A percentile compares a stretch with the other conserved stretches of the same genome.
Evolutionary conservation across 129 eudicot genomes (phyloP).

Genomic region (Lonicera japonica): DNA sequence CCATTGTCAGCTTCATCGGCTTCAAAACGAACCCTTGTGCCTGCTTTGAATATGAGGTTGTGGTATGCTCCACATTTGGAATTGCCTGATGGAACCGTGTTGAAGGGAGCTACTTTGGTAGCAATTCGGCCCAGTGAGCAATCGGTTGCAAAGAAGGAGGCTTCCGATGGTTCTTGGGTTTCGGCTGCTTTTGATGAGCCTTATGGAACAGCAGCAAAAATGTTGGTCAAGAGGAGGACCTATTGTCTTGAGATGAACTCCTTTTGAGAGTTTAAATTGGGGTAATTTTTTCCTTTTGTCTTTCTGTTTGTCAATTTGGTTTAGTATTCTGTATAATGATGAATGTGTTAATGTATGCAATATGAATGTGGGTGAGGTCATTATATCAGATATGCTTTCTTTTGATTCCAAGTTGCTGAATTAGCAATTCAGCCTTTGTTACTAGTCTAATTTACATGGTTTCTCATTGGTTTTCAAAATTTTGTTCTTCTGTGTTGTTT

Average conservation of each 20-base stretch:
- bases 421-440: no score
- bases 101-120: constrained; percentile 91
- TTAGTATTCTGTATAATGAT: no score
- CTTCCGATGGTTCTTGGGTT: constrained; percentile 70
- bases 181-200: constrained; percentile 79
- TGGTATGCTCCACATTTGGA: constrained; percentile 94
- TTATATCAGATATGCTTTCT: no score
- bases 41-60: constrained; percentile 86
- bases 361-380: no score
- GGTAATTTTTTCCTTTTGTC: constrained; percentile 24
- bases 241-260: constrained; percentile 94
- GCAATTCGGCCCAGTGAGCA: constrained; percentile 93
- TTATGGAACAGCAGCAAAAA: constrained; percentile 76
- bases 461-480: no score
- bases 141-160: constrained; percentile 43
- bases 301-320: no score
- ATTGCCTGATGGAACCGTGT: constrained; percentile 67
- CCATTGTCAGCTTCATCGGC: constrained; percentile 90
- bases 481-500: no score
- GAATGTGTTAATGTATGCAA: no score
- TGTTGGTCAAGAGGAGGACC: constrained; percentile 87
- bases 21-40: constrained; percentile 76
- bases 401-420: no score
- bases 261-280: constrained; percentile 26
- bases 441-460: no score